phyloP scores from a whole-genome alignment of 805 yeast species.

The Suhomyces sp. region DNA sequence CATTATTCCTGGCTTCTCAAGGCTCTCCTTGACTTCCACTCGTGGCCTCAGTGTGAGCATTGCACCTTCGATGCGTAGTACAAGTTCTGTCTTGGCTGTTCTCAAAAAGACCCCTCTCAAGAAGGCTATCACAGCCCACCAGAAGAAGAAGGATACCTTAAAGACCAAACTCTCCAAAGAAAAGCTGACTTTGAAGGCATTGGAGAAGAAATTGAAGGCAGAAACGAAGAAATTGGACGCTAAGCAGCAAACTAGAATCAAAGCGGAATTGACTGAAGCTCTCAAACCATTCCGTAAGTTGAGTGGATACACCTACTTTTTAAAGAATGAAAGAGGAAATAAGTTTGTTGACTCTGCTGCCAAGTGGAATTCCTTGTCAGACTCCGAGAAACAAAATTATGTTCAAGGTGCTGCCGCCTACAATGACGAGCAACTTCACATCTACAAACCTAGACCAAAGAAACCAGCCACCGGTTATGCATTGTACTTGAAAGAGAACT shows the following conservation, averaged over 20 bases:
- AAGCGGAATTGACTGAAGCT: constrained; percentile 18
- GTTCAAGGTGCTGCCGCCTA: constrained; percentile 24
- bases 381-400: constrained; percentile 27
- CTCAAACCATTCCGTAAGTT: constrained; percentile 23
- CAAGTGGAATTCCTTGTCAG: constrained; percentile 28
- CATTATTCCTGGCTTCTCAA: background rate
- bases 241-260: constrained; percentile 18
- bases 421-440: constrained; percentile 24
- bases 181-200: constrained; percentile 12
- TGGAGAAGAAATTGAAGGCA: constrained; percentile 19
- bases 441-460: constrained; percentile 35
- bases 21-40: background rate
- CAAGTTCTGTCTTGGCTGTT: constrained; percentile 1
- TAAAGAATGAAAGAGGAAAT: constrained; percentile 22
- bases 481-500: constrained; percentile 28
- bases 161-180: constrained; percentile 19
- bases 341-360: constrained; percentile 17
- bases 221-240: constrained; percentile 15
- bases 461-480: constrained; percentile 33
- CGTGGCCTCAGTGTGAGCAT: constrained; percentile 1
- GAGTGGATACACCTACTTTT: constrained; percentile 22
- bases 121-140: constrained; percentile 1
- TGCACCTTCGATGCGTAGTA: background rate
- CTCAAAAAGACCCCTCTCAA: background rate
- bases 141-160: constrained; percentile 16